Evolutionary conservation across 2,329 filamentous ascomycete genomes (phyloP).

Genomic region (Colletotrichum sp.): DNA sequence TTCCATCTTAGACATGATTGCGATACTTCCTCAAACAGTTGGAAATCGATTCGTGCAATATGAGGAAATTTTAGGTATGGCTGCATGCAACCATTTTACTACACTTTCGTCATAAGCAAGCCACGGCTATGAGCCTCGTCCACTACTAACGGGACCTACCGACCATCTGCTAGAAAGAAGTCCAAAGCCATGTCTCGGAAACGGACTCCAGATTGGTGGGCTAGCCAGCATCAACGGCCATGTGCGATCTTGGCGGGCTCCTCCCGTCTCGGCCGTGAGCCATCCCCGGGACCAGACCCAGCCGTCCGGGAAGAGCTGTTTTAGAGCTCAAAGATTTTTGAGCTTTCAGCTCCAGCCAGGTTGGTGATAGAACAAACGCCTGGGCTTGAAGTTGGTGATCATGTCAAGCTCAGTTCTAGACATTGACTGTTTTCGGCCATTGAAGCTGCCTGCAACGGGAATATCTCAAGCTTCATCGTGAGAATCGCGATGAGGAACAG

Average conservation of each 20-base stretch:
- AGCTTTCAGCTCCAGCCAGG: neutral
- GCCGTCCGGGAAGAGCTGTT: neutral
- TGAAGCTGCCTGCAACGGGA: neutral
- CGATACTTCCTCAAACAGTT: neutral
- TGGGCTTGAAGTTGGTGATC: neutral
- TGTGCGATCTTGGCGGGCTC: neutral
- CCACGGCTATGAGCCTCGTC: neutral
- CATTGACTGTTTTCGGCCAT: neutral
- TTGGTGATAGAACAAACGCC: neutral
- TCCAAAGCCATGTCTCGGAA: neutral
- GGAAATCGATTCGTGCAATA: neutral
- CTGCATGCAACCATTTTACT: neutral
- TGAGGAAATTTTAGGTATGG: neutral
- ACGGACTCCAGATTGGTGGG: neutral
- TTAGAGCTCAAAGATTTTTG: neutral
- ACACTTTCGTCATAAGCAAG: slow-evolving; percentile 1
- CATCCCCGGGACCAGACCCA: neutral
- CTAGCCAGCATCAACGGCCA: neutral
- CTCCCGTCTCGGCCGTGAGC: neutral
- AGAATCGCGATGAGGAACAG: neutral
- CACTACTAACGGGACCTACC: neutral
- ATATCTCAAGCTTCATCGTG: neutral
- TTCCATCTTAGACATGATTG: neutral
- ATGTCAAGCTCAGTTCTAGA: neutral
- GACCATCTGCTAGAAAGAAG: neutral